Base-by-base conservation (phyloP, 441 rosid species). In the Erodium trifolium region DNA sequence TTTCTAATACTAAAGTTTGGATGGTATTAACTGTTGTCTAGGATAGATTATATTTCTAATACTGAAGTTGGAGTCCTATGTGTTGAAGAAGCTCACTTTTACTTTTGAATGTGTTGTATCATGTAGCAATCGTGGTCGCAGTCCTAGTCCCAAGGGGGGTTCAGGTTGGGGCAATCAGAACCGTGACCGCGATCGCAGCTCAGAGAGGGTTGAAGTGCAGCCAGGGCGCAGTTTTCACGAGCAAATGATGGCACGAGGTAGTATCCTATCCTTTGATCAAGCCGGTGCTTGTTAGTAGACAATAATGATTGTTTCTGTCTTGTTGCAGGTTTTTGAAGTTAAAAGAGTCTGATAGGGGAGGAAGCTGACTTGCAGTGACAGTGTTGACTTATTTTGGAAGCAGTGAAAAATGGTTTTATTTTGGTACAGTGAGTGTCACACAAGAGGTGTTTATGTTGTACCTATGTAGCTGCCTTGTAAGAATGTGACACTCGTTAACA, bases 191-290 rank as follows among this genome's bases (percentile, higher is more conserved):
- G 80, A 82, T 68, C 68, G 81, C 35, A 87, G 95, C 79, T 87
- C 89, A 2, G 91, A 84, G 47, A 85, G 84, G 77, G 71, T 37
- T 75, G 84, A 76, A 27, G 4, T 4, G 59, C 59, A 3, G 6
- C 86, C 89, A 13, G 81, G 75, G 11, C 80, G 78, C 31, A 86
- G 97, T 79, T 91, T 89, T 77, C 97, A 87, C 67, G 90, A 83
- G 77, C 60, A 76, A 53, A 85, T 85, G 92, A 86, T 89, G 87
- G 89, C 82, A 71, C 87, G 81, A 35, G 78, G 57, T 27, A 67
- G 27, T 23, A 23, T 23, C 27, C 27, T 23, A 23, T 23, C 27
- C 27, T 23, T 23, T 23, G 1, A 23, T 23, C 27, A 23, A 23
- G 27, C 27, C 27, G 27, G 27, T 23, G 27, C 27, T 2, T 23